Evolutionary conservation across 1,284 basidiomycete genomes (phyloP), one percentile per base, ranked within the genome.

Genomic region (Xanthoconium separans): DNA sequence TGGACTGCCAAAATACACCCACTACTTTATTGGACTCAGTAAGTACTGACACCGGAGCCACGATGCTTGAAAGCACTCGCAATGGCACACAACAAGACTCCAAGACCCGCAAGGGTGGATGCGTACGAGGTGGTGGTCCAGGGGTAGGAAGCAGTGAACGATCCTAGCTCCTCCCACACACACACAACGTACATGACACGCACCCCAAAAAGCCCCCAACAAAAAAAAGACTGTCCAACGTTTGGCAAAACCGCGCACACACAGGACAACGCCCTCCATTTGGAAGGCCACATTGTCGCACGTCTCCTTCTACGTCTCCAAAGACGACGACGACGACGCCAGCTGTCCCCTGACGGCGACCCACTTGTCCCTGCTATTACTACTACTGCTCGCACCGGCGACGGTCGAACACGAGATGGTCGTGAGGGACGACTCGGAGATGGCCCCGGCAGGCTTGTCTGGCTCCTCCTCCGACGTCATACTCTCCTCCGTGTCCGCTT

Each of bases 401-500:
- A 27, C 27, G 27, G 27, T 27, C 27, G 27, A 27, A 27, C 27
- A 27, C 27, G 27, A 27, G 27, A 27, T 7, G 27, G 27, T 27
- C 27, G 27, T 27, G 27, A 27, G 27, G 31, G 46, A 73, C 22
- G 20, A 22, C 15, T 10, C 20, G 15, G 65, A 59, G 16, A 57
- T 58, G 37, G 59, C 55, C 39, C 63, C 56, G 45, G 68, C 69
- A 48, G 70, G 66, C 57, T 77, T 80, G 34, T 79, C 77, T 20
- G 72, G 68, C 60, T 85, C 85, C 58, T 86, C 85, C 60, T 89
- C 87, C 45, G 87, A 87, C 6, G 86, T 84, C 59, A 85, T 73
- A 61, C 84, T 88, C 63, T 85, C 85, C 68, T 89, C 87, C 27
- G 81, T 81, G 61, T 89, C 87, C 11, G 83, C 86, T 52, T 89